Base-by-base conservation (phyloP, 768 basidiomycete species). In the Russula olivacea region DNA sequence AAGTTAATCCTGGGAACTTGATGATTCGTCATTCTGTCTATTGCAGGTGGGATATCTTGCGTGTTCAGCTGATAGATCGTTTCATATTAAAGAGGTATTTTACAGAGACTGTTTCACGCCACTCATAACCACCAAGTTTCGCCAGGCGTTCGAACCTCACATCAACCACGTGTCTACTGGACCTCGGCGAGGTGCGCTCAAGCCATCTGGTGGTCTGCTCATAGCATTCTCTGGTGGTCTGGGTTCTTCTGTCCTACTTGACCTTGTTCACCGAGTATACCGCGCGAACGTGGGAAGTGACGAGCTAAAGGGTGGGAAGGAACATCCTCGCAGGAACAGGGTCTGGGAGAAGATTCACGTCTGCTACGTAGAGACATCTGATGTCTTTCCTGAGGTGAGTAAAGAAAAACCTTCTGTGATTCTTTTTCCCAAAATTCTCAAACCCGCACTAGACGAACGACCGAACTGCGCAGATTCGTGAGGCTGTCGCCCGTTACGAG, bases 21-120 rank as follows among this genome's bases (percentile, higher is more conserved):
- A 84, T 91, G 53, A 83, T 91, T 59, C 80, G 89, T 47, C 88
- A 92, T 71, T 84, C 87, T 15, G 87, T 89, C 21, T 93, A 92
- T 70, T 93, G 91, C 88, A 89, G 84, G 90, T 90, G 69, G 68
- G 79, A 66, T 62, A 43, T 40, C 53, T 51, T 32, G 59, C 38
- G 11, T 60, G 50, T 54, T 65, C 32, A 6, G 40, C 53, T 36
- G 49, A 53, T 21, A n/a, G 48, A 5, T 61, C 12, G 43, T 36
- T 15, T 36, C 30, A 55, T 38, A 30, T 19, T 50, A 41, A 47
- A 21, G 17, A 50, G 48, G 17, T 23, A 4, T 41, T 9, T 40
- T 55, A 21, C 68, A 87, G 86, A 73, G 80, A 77, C 4, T 91
- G 89, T 69, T 90, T 92, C 72, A 76, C 80, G 43, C 81, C 84